A percentile compares a stretch with the other conserved stretches of the same genome.
These are phyloP conservation scores for Lasiodiplodia theobromae DNA, from an alignment of 2,329 filamentous ascomycete genomes.

Conservation along the genomic window DNA sequence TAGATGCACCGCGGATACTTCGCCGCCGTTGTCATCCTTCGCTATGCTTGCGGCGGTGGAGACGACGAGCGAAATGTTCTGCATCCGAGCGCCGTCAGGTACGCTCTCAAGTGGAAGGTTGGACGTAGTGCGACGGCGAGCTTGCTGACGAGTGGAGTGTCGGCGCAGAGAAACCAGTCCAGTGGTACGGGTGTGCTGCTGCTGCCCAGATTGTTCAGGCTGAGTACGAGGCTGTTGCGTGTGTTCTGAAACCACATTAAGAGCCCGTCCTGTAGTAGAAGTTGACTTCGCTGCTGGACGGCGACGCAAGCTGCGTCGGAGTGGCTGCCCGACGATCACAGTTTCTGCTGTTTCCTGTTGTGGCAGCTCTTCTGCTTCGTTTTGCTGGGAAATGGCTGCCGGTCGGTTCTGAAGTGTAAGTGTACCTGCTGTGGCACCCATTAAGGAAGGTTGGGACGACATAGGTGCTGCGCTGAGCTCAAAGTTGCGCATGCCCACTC, in stretches of 20 bases:
- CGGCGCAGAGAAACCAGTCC: not conserved
- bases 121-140: slow-evolving; percentile 39
- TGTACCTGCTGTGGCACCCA: not conserved
- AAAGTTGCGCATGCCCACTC: not conserved
- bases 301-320: not conserved
- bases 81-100: slow-evolving; percentile 39
- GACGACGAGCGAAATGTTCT: slow-evolving; percentile 32
- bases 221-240: not conserved
- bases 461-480: not conserved
- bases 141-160: slow-evolving; percentile 33
- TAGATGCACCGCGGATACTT: not conserved
- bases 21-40: not conserved
- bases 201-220: not conserved
- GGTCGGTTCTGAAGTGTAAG: not conserved
- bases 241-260: not conserved
- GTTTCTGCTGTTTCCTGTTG: not conserved
- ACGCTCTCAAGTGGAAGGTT: slow-evolving; percentile 49
- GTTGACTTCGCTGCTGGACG: not conserved
- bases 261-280: not conserved
- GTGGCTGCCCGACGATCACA: not conserved
- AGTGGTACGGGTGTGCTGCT: not conserved
- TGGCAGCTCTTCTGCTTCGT: not conserved
- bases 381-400: not conserved
- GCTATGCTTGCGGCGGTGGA: not conserved
- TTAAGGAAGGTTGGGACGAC: not conserved